phyloP scores from a whole-genome alignment of 2,329 filamentous ascomycete species.

The Aspergillus amoenus region DNA sequence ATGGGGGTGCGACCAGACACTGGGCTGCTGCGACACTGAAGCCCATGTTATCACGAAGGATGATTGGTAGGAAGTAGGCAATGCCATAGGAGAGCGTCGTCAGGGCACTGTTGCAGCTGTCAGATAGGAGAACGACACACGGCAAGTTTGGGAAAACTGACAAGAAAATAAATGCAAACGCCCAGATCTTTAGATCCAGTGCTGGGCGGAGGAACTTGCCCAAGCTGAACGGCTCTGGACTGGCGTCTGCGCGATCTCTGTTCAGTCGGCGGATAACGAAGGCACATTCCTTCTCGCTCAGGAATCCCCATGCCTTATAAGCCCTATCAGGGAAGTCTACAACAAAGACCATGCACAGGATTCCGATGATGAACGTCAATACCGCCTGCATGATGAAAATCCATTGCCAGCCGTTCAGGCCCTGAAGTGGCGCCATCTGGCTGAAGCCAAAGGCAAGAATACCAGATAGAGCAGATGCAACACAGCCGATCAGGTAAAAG shows the following conservation, averaged over 20 bases:
- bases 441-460: conserved; percentile 46
- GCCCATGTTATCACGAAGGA: conserved; percentile 62
- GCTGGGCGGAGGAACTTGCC: conserved; percentile 49
- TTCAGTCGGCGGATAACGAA: conserved; percentile 54
- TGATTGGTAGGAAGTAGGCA: conserved; percentile 75
- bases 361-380: conserved; percentile 27
- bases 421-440: conserved; percentile 43
- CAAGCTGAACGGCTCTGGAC: conserved; percentile 48
- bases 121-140: not conserved
- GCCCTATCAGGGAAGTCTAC: conserved; percentile 40
- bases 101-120: conserved; percentile 39
- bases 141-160: conserved; percentile 41
- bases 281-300: conserved; percentile 42
- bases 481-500: conserved; percentile 52
- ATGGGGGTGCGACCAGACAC: conserved; percentile 71
- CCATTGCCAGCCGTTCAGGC: conserved; percentile 53
- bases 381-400: conserved; percentile 57
- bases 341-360: conserved; percentile 34
- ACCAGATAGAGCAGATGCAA: conserved; percentile 50
- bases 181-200: conserved; percentile 56
- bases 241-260: conserved; percentile 54
- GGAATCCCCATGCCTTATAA: conserved; percentile 33
- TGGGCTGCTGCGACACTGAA: conserved; percentile 65
- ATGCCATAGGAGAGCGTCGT: conserved; percentile 73
- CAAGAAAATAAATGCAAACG: conserved; percentile 53